A percentile compares a stretch with the other conserved stretches of the same genome.
Evolutionary conservation across 148 eudicot genomes (phyloP).

Genomic region (Beta vulgaris): DNA sequence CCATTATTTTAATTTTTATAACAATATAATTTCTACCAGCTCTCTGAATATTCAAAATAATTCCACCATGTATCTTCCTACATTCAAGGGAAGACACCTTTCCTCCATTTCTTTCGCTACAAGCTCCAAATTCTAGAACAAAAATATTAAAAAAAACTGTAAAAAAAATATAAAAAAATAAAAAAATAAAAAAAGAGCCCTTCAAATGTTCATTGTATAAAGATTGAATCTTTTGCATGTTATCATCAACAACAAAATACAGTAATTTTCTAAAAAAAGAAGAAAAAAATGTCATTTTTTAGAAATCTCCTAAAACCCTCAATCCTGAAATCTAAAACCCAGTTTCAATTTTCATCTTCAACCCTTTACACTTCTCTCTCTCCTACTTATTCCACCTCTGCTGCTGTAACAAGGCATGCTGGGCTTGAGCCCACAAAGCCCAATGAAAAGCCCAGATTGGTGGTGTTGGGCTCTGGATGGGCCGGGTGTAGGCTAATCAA

Average conservation of each 20-base stretch:
- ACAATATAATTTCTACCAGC: not conserved
- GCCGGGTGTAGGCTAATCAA: constrained; percentile 91
- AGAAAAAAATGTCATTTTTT: constrained; percentile 47
- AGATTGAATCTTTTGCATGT: no score
- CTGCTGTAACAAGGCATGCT: constrained; percentile 16
- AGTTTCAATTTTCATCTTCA: constrained; percentile 15
- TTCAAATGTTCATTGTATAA: no score
- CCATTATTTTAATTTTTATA: not conserved
- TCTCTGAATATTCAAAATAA: not conserved
- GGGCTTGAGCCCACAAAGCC: constrained; percentile 69
- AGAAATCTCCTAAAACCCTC: constrained; percentile 42
- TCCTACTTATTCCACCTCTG: constrained; percentile 22
- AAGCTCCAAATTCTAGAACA: not conserved
- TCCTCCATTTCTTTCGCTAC: constrained; percentile 16
- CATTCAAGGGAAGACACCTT: constrained; percentile 10
- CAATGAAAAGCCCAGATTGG: constrained; percentile 85
- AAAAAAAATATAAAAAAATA: no score
- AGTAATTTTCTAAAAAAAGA: not conserved
- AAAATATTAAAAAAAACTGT: no score
- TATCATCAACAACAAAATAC: not conserved
- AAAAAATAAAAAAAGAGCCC: not conserved
- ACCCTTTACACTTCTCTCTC: constrained; percentile 26
- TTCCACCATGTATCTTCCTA: constrained; percentile 13
- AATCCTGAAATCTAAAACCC: constrained; percentile 23
- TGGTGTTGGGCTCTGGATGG: constrained; percentile 91